Conservation (phyloP, 1,284 basidiomycete genomes). For the Fistulina hepatica region DNA sequence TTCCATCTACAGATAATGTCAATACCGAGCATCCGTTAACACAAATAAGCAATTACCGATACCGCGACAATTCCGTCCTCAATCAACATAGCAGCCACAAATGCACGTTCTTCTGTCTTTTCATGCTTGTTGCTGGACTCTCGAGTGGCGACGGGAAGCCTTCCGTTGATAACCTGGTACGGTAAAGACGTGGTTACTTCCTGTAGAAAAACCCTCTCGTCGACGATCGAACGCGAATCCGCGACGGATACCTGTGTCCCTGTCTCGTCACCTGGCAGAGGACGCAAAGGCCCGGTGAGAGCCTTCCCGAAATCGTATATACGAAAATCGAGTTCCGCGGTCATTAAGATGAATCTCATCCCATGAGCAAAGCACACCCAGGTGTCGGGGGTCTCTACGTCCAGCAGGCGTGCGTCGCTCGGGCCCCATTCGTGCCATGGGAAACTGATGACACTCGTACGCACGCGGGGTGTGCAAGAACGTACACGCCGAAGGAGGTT, state of each 20-base stretch:
- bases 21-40: too few relatives aligned
- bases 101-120: conserved; percentile 9
- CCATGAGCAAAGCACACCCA: conserved; percentile 14
- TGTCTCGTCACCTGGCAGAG: too few relatives aligned
- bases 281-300: too few relatives aligned
- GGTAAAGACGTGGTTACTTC: too few relatives aligned
- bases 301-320: too few relatives aligned
- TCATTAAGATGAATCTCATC: conserved; percentile 6
- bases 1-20: conserved; percentile 8
- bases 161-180: too few relatives aligned
- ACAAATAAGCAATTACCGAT: conserved; percentile 7
- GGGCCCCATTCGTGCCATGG: conserved; percentile 12
- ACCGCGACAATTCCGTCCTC: conserved; percentile 12
- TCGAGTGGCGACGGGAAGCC: conserved; percentile 2
- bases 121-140: conserved; percentile 8
- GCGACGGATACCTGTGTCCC: too few relatives aligned
- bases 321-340: background rate
- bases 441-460: too few relatives aligned
- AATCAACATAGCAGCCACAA: conserved; percentile 9
- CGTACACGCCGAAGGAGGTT: too few relatives aligned
- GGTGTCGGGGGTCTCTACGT: conserved; percentile 5
- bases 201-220: too few relatives aligned
- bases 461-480: too few relatives aligned
- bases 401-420: conserved; percentile 6
- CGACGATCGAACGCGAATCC: too few relatives aligned